Evolutionary conservation across 1,284 basidiomycete genomes (phyloP).

Genomic region (Tilletiopsis washingtonensis): DNA sequence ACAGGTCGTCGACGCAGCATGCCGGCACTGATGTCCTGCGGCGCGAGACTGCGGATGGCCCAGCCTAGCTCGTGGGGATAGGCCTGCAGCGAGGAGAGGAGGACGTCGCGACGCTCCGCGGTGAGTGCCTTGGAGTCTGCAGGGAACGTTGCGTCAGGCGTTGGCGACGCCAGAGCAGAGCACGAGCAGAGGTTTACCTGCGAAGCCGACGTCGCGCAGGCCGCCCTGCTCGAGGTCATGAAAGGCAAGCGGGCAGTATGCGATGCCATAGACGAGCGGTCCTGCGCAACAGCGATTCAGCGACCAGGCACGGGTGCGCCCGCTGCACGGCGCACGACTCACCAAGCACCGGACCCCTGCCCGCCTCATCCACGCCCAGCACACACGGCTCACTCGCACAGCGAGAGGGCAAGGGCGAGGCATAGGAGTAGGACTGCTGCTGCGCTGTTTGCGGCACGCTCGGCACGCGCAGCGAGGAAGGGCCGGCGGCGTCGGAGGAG

Average conservation of each 20-base stretch:
- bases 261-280: conserved; percentile 89
- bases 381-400: conserved; percentile 26
- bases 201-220: conserved; percentile 77
- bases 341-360: conserved; percentile 84
- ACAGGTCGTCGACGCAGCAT: conserved; percentile 78
- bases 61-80: conserved; percentile 53
- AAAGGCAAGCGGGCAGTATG: conserved; percentile 74
- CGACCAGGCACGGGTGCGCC: not conserved
- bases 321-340: conserved; percentile 6
- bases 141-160: not conserved
- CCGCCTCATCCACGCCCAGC: conserved; percentile 91
- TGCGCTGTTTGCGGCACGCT: too few relatives aligned
- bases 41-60: conserved; percentile 74
- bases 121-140: conserved; percentile 86
- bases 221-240: conserved; percentile 56
- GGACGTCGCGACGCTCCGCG: conserved; percentile 50
- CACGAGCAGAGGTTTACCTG: conserved; percentile 63
- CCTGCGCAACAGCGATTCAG: conserved; percentile 37
- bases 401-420: conserved; percentile 14
- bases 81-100: conserved; percentile 41
- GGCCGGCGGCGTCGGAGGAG: too few relatives aligned
- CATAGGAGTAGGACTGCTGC: conserved; percentile 15
- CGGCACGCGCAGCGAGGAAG: too few relatives aligned
- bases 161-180: too few relatives aligned
- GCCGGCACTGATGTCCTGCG: conserved; percentile 79